Percentiles rank a stretch among this genome's conserved stretches.
Evolutionary conservation across 2,329 filamentous ascomycete genomes (phyloP).

Genomic region (Nemania serpens): DNA sequence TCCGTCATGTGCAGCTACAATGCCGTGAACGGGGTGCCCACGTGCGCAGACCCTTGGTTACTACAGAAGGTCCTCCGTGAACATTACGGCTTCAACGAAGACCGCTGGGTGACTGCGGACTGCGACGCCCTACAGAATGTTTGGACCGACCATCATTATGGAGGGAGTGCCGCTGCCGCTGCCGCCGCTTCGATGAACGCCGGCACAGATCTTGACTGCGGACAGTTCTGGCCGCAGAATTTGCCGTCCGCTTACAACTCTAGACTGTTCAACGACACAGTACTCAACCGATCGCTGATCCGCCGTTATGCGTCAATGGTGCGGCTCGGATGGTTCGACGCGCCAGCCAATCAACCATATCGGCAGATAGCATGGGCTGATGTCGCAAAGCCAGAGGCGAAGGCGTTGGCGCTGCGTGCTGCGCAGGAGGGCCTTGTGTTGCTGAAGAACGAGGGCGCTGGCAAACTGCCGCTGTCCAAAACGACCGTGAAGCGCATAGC

Average conservation of each 20-base stretch:
- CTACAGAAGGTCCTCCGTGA: conserved; percentile 64
- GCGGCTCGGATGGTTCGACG: conserved; percentile 62
- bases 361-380: conserved; percentile 58
- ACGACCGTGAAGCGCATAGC: conserved; percentile 52
- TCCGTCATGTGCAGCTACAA: conserved; percentile 69
- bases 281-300: conserved; percentile 54
- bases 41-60: conserved; percentile 66
- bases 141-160: conserved; percentile 50
- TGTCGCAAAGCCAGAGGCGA: conserved; percentile 58
- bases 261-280: conserved; percentile 48
- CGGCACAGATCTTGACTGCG: conserved; percentile 45
- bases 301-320: conserved; percentile 61
- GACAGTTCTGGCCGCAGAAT: conserved; percentile 39
- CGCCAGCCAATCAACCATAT: conserved; percentile 50
- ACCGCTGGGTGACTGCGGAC: conserved; percentile 68
- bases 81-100: conserved; percentile 65
- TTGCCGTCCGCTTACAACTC: conserved; percentile 40
- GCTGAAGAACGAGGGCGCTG: conserved; percentile 58
- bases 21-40: conserved; percentile 66
- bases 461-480: conserved; percentile 40
- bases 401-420: conserved; percentile 60
- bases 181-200: conserved; percentile 44
- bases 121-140: conserved; percentile 67
- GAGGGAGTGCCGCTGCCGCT: conserved; percentile 40
- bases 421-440: conserved; percentile 53